Evolutionary conservation across 331 rosid genomes (phyloP).

Genomic region (Pyracantha coccinea): DNA sequence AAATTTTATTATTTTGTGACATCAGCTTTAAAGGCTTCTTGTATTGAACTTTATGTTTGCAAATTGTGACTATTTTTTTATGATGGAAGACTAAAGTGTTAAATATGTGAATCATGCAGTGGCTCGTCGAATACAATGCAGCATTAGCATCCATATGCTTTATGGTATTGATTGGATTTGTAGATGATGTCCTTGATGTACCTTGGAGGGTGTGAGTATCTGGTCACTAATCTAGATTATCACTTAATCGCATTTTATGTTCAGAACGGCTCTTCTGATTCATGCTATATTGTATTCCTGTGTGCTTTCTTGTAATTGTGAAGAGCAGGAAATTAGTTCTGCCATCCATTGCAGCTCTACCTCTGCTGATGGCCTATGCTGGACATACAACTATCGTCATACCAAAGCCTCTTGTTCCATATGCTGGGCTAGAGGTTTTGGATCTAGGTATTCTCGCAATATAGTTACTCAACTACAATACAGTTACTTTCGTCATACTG

Average conservation of each 20-base stretch:
- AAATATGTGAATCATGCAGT: constrained; percentile 45
- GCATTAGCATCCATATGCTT: constrained; percentile 89
- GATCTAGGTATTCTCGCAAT: constrained; percentile 53
- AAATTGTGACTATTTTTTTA: not conserved
- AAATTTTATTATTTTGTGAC: not conserved
- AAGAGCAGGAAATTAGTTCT: constrained; percentile 78
- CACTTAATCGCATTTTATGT: not conserved
- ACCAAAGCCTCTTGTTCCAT: constrained; percentile 85
- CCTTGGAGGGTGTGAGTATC: constrained; percentile 99
- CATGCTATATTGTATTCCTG: constrained; percentile 9
- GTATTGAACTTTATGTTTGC: not conserved
- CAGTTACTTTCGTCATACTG: not conserved
- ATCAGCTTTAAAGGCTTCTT: not conserved
- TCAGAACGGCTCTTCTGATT: constrained; percentile 10
- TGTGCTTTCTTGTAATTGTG: constrained; percentile 23
- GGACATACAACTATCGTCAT: constrained; percentile 93
- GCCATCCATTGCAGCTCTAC: constrained; percentile 93
- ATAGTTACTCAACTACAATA: not conserved
- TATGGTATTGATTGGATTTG: constrained; percentile 94
- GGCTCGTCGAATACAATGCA: constrained; percentile 98
- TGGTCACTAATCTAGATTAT: not conserved
- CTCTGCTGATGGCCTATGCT: constrained; percentile 97
- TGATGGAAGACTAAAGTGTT: constrained; percentile 3
- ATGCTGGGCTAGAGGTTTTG: constrained; percentile 57
- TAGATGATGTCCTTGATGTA: constrained; percentile 91